Conservation (phyloP, 192 early-diverging fungal genomes). For the Podila horticola region DNA sequence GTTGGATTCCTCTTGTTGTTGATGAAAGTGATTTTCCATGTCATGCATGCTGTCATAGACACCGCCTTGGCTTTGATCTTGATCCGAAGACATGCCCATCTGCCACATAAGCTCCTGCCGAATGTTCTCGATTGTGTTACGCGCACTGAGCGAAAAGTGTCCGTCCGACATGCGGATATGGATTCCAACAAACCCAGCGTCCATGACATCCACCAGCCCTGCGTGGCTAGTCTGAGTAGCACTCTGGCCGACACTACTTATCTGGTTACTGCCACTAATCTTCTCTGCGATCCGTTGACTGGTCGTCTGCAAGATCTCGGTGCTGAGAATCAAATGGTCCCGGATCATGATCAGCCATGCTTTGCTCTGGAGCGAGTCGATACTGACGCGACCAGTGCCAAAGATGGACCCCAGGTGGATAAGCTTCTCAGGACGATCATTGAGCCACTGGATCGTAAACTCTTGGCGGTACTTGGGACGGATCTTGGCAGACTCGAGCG, state of each 20-base stretch:
- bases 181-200: conserved; percentile 35
- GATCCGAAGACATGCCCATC: conserved; percentile 14
- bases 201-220: conserved; percentile 3
- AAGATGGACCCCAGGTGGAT: conserved; percentile 61
- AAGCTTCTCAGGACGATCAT: conserved; percentile 49
- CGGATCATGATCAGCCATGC: conserved; percentile 25
- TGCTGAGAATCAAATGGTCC: conserved; percentile 34
- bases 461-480: conserved; percentile 33
- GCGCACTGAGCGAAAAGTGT: conserved; percentile 39
- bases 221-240: neutral
- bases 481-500: conserved; percentile 20
- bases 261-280: conserved; percentile 49
- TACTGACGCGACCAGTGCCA: conserved; percentile 52
- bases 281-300: conserved; percentile 46
- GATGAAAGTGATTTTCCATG: neutral
- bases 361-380: conserved; percentile 41
- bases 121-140: conserved; percentile 42
- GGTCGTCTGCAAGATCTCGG: conserved; percentile 49
- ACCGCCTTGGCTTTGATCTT: neutral
- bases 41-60: neutral
- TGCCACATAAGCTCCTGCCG: conserved; percentile 47
- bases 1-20: neutral
- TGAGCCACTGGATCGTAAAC: conserved; percentile 52
- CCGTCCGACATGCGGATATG: conserved; percentile 50
- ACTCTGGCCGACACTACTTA: conserved; percentile 29